Evolutionary conservation across 2,329 filamentous ascomycete genomes (phyloP).

Genomic region (Fusarium succisae): DNA sequence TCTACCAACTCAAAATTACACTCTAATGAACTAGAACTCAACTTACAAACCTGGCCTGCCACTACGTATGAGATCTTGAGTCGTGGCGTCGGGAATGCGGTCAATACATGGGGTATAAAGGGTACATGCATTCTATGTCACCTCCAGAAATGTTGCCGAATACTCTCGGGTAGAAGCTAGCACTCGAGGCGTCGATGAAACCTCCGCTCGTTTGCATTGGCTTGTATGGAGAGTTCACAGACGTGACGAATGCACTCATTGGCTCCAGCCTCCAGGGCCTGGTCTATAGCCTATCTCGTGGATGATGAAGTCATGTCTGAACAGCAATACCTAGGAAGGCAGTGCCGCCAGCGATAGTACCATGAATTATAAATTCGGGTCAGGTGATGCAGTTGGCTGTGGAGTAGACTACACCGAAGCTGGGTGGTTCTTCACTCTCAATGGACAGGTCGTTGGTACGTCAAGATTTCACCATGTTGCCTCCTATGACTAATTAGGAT

Average conservation of each 20-base stretch:
- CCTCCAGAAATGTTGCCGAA: too few relatives aligned
- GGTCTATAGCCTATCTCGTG: neutral
- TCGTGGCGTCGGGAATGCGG: too few relatives aligned
- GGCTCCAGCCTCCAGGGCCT: neutral
- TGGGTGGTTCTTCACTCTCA: neutral
- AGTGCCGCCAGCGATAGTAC: neutral
- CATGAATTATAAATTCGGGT: neutral
- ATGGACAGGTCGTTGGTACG: neutral
- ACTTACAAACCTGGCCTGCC: too few relatives aligned
- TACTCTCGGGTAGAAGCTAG: too few relatives aligned
- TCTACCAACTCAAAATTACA: too few relatives aligned
- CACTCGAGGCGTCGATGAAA: fast-evolving
- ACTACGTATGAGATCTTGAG: too few relatives aligned
- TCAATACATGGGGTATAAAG: too few relatives aligned
- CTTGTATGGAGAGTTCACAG: too few relatives aligned
- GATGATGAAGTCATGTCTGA: neutral
- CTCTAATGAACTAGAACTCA: too few relatives aligned
- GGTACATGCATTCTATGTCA: too few relatives aligned
- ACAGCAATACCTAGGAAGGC: neutral
- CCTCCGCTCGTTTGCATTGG: too few relatives aligned
- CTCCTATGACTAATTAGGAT: neutral
- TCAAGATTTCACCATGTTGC: neutral
- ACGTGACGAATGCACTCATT: neutral
- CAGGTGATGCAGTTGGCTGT: neutral
- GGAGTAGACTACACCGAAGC: neutral